Evolutionary conservation across 768 basidiomycete genomes (phyloP), one percentile per base, ranked within the genome.

Genomic region (Hypholoma fasciculare): DNA sequence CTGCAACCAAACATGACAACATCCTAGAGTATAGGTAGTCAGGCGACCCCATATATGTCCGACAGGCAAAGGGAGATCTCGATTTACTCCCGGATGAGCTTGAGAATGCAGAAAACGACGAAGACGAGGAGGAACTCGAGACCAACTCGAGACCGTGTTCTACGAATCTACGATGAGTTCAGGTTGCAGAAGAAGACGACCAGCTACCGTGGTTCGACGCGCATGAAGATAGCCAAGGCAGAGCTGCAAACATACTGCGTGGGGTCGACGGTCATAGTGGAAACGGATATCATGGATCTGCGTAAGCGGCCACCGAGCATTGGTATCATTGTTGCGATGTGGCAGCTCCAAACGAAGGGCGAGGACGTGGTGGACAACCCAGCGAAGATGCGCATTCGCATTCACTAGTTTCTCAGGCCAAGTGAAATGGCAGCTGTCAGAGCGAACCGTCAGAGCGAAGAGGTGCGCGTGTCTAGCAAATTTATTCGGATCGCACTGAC

Each of bases 381-480:
- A 1, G 63, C 70, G 38, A 78, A 74, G 49, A 84, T 86, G 76
- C 77, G 82, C 55, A 70, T 89, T 20, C 78, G 82, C 26, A 71
- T 92, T 20, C 90, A 91, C 63, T 93, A 89, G 90, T 93, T 92
- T 64, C 72, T 89, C 60, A 73, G 84, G 34, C 89, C 89, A 0
- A 71, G 74, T 0, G 85, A 92, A 67, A 73, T 92, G 58, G 80
- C 89, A 7, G 72, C 72, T 23, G 72, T 85, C 52, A 78, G 90
- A 12, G 84, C 83, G 1, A 81, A 82, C 61, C 78, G 89, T 43
- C 81, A 84, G 16, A 81, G 87, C 67, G 65, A 74, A 46, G 79
- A 87, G 72, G 90, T 90, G 55, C 48, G 79, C 66, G 19, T 56
- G 37, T 2, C 43, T 19, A 53, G 47, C 34, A 44, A 27, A 43